Evolutionary conservation across 2,329 filamentous ascomycete species (phyloP).

Genomic region (Colletotrichum filicis): DNA sequence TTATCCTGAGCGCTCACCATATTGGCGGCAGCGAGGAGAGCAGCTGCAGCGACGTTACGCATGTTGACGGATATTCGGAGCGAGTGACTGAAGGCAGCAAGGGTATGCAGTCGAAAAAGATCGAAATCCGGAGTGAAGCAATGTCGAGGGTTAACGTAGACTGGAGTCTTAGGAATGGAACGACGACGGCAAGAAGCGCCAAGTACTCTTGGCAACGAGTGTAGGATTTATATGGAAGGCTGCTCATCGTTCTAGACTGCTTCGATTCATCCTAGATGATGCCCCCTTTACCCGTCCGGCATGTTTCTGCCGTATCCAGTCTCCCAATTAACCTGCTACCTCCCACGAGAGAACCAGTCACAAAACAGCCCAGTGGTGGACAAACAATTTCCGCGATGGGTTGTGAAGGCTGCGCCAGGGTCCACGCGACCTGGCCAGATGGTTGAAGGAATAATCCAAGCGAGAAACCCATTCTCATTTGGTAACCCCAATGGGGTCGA

Average conservation of each 20-base stretch:
- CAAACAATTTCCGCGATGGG: slow-evolving; percentile 2
- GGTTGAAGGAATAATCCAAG: slow-evolving; percentile 1
- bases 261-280: not conserved
- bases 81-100: not conserved
- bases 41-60: not conserved
- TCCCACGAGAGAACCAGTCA: not conserved
- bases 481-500: not conserved
- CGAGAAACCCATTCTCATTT: not conserved
- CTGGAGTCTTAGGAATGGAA: not conserved
- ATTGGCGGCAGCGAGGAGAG: not conserved
- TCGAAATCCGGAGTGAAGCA: not conserved
- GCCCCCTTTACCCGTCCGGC: not conserved
- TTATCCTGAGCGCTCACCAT: slow-evolving; percentile 10
- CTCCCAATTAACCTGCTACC: not conserved
- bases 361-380: slow-evolving; percentile 5
- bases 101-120: not conserved
- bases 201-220: not conserved
- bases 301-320: too few species aligned
- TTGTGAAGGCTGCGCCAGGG: not conserved
- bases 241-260: not conserved
- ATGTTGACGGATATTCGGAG: not conserved
- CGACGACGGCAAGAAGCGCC: not conserved
- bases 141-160: not conserved
- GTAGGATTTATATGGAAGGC: not conserved
- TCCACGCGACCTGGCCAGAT: not conserved